Evolutionary conservation across 73 alveolate genomes (phyloP).

Genomic region (Paraurostyla sp.): DNA sequence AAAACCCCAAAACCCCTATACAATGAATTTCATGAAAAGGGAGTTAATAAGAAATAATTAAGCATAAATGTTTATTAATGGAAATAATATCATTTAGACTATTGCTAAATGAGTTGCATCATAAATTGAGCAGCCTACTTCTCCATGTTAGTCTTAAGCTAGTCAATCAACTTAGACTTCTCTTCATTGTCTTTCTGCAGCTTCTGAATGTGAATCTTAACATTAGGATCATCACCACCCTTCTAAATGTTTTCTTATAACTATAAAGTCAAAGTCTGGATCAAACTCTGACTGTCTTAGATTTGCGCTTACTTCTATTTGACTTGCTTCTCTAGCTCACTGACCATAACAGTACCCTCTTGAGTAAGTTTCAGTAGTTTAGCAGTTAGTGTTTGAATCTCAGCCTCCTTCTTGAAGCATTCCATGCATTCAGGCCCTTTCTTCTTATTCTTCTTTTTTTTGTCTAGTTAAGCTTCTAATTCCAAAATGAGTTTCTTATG

Average conservation of each 20-base stretch:
- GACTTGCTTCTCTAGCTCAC: background rate
- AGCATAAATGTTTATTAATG: no score
- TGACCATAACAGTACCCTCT: background rate
- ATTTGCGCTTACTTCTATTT: slow-evolving; percentile 16
- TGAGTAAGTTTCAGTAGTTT: background rate
- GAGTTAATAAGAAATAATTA: no score
- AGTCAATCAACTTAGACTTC: background rate
- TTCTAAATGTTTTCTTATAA: background rate
- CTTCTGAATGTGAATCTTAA: background rate
- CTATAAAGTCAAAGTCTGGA: background rate
- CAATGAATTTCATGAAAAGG: no score
- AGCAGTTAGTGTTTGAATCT: slow-evolving; percentile 16
- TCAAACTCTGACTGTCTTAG: background rate
- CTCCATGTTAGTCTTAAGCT: slow-evolving; percentile 26
- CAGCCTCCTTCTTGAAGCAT: slow-evolving; percentile 42
- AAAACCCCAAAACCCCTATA: no score
- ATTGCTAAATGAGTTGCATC: slow-evolving; percentile 17
- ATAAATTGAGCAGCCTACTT: slow-evolving; percentile 25
- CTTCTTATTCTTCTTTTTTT: slow-evolving; percentile 20
- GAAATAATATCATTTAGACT: no score
- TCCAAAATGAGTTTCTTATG: background rate
- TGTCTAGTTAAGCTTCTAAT: slow-evolving; percentile 1
- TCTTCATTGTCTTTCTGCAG: slow-evolving; percentile 23
- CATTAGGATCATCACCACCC: slow-evolving; percentile 49
- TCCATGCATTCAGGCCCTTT: slow-evolving; percentile 48